Evolutionary conservation across 1,284 basidiomycete genomes (phyloP), one percentile per base, ranked within the genome.

Genomic region (Marasmius oreades): DNA sequence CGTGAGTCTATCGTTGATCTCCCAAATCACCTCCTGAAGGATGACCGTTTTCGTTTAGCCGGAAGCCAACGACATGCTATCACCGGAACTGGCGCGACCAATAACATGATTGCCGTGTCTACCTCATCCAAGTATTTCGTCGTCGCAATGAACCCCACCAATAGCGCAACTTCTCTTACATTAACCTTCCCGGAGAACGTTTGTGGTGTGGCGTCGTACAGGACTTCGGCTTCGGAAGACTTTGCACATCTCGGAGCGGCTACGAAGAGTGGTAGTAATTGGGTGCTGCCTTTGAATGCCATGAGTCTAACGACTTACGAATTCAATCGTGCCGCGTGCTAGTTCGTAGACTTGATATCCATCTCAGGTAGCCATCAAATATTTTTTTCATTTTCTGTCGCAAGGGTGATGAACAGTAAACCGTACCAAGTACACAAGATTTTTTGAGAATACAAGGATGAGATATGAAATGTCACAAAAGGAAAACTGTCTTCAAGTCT

Each of bases 251-350:
- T 70, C 5, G 45, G 66, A n/a, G 63, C 59, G 28, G 68, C 68
- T 23, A 59, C 59, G 16, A 56, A 57, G 28, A 63, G 55, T 47
- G 67, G 67, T 33, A 59, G 53, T 16, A 61, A 46, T 42, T 73
- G 69, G 69, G 53, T 59, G 12, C 53, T 73, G 53, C 60, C 61
- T 2, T 59, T 74, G 45, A 65, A 61, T 51, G 63, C 63, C n/a
- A 68, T 61, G 63, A 74, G 72, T 55, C 61, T 74, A 63, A 73
- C 68, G 43, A 73, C 73, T 1, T 73, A 69, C 64, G 61, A 67
- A 12, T n/a, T n/a, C 48, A 56, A 63, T 28, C 63, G 68, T n/a
- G 60, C 53, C 26, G 60, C 62, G 43, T 73, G 70, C 58, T 70
- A n/a, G n/a, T n/a, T n/a, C n/a, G n/a, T n/a, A n/a, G n/a, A n/a